These are phyloP conservation scores for Wallacemonas sp. DNA, from an alignment of 208 protist species.

Conservation along the genomic window DNA sequence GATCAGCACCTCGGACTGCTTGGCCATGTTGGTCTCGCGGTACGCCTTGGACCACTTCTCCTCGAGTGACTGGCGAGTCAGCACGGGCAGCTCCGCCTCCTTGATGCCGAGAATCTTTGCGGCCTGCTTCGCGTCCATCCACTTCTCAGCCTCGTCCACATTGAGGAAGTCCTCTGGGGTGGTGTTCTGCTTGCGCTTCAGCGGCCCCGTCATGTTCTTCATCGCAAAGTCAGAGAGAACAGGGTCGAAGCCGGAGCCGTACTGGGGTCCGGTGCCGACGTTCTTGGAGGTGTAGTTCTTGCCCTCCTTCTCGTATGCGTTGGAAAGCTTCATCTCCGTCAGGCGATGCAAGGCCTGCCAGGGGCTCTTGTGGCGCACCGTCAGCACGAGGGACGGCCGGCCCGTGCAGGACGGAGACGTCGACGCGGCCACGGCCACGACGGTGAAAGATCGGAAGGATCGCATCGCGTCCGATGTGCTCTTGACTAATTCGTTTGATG, in stretches of 20 bases:
- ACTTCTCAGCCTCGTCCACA: constrained; percentile 73
- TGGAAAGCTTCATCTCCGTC: constrained; percentile 41
- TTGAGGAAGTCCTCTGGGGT: constrained; percentile 70
- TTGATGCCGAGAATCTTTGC: constrained; percentile 83
- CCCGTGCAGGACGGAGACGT: neutral
- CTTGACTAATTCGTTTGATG: no score
- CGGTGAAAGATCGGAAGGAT: neutral
- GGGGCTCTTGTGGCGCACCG: constrained; percentile 36
- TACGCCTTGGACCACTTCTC: constrained; percentile 66
- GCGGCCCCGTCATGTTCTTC: constrained; percentile 47
- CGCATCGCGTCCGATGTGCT: no score
- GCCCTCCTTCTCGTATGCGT: constrained; percentile 27
- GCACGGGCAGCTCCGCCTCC: constrained; percentile 63
- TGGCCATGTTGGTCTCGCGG: constrained; percentile 47
- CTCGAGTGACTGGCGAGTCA: constrained; percentile 53
- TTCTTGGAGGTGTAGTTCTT: constrained; percentile 51
- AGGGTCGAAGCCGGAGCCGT: constrained; percentile 40
- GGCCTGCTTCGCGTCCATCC: constrained; percentile 80
- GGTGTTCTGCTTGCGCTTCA: constrained; percentile 60
- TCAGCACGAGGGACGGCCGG: neutral
- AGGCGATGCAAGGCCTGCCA: constrained; percentile 37
- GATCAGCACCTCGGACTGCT: constrained; percentile 78
- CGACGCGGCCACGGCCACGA: neutral
- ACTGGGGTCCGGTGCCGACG: constrained; percentile 26
- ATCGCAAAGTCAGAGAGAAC: constrained; percentile 29